A percentile compares a stretch with the other conserved stretches of the same genome.
phyloP scores from a whole-genome alignment of 768 basidiomycete genomes.

The Leccinellum albellum region DNA sequence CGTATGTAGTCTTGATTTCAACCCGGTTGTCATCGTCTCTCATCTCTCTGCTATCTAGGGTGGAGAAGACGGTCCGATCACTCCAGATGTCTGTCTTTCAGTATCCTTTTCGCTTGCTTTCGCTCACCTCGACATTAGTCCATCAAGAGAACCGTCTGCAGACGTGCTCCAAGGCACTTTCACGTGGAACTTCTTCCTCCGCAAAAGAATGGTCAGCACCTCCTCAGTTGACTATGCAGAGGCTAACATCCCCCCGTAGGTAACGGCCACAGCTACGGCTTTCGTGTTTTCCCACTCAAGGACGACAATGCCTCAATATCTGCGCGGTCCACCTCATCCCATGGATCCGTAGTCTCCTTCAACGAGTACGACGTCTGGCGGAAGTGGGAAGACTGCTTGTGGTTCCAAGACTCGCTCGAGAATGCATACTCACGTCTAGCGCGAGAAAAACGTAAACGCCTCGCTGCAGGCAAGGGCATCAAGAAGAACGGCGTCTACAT shows the following conservation, averaged over 20 bases:
- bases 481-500: conserved; percentile 69
- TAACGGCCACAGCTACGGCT: conserved; percentile 53
- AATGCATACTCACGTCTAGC: conserved; percentile 59
- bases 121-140: conserved; percentile 34
- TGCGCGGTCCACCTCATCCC: conserved; percentile 28
- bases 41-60: background rate
- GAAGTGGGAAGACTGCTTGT: conserved; percentile 79
- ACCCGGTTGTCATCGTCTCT: background rate
- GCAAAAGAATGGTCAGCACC: conserved; percentile 49
- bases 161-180: conserved; percentile 56
- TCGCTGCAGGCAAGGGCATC: conserved; percentile 69
- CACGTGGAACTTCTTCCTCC: conserved; percentile 55
- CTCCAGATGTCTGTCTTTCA: conserved; percentile 26
- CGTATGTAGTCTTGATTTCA: conserved; percentile 9
- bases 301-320: conserved; percentile 29
- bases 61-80: conserved; percentile 6
- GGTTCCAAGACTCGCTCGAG: conserved; percentile 70
- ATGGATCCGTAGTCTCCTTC: conserved; percentile 33
- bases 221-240: background rate
- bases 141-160: conserved; percentile 60
- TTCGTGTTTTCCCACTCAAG: conserved; percentile 51
- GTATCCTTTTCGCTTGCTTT: background rate
- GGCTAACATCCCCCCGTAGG: conserved; percentile 34
- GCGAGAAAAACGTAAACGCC: conserved; percentile 61
- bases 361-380: conserved; percentile 73